These are phyloP conservation scores for Ophiostoma piceae DNA, from an alignment of 2,329 filamentous ascomycete species.

Conservation along the genomic window DNA sequence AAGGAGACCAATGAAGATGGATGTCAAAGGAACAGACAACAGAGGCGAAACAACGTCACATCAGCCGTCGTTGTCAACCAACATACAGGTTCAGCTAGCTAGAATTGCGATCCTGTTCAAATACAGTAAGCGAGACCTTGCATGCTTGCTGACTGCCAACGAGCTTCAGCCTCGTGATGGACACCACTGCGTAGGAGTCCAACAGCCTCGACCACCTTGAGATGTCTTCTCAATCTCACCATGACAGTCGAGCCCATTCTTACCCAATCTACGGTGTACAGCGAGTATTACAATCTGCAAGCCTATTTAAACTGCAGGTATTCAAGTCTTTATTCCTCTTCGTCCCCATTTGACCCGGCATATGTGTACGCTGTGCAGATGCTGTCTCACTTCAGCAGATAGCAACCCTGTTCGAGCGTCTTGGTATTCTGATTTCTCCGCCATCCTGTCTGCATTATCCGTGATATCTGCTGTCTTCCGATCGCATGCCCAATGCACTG, in stretches of 20 bases:
- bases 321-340: not conserved
- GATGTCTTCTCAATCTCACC: not conserved
- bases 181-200: not conserved
- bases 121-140: not conserved
- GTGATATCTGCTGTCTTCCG: not conserved
- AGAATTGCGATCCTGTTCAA: no score
- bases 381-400: slow-evolving; percentile 12
- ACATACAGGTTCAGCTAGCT: not conserved
- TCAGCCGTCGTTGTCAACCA: not conserved
- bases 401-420: not conserved
- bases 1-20: no score
- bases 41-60: not conserved
- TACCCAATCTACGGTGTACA: not conserved
- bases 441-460: not conserved
- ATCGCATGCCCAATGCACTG: not conserved
- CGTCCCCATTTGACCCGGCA: not conserved
- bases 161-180: not conserved
- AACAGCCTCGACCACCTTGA: no score
- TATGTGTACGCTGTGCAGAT: not conserved
- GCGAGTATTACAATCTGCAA: not conserved
- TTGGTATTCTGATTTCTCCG: not conserved
- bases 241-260: no score
- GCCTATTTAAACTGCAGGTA: not conserved
- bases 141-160: not conserved
- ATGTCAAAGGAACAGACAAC: not conserved